Conservation (phyloP, 2,329 filamentous ascomycete genomes). For the Fusarium tanahbumbuense region DNA sequence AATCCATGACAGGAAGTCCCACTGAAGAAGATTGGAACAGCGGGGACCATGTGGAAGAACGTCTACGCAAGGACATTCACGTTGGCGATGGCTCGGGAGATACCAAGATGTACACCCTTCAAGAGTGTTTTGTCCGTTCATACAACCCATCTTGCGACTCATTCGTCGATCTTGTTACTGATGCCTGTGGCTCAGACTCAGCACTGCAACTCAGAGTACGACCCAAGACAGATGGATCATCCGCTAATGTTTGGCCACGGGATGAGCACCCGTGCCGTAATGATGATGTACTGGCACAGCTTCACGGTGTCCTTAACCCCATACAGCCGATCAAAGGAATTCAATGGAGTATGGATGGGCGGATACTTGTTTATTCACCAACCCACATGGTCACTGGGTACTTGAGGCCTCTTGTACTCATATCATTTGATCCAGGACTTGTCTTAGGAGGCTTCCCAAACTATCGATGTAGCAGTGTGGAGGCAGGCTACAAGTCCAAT, state of each 20-base stretch:
- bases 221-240: slow-evolving; percentile 24
- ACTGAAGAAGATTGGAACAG: slow-evolving; percentile 48
- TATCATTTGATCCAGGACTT: slow-evolving; percentile 49
- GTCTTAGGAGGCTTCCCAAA: slow-evolving; percentile 37
- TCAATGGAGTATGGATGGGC: slow-evolving; percentile 59
- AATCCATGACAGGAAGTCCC: slow-evolving; percentile 1
- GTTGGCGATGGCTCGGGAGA: slow-evolving; percentile 58
- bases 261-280: slow-evolving; percentile 6
- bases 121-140: slow-evolving; percentile 64
- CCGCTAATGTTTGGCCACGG: slow-evolving; percentile 43
- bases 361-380: slow-evolving; percentile 58
- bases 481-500: neutral
- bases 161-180: slow-evolving; percentile 67
- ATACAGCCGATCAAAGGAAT: slow-evolving; percentile 50
- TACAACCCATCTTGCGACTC: slow-evolving; percentile 66
- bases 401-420: slow-evolving; percentile 40
- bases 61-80: slow-evolving; percentile 54
- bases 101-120: slow-evolving; percentile 60
- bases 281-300: slow-evolving; percentile 28
- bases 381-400: slow-evolving; percentile 16
- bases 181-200: slow-evolving; percentile 47
- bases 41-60: slow-evolving; percentile 45
- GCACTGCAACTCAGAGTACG: slow-evolving; percentile 57
- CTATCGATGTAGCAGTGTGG: neutral
- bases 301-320: slow-evolving; percentile 54